Evolutionary conservation across 1,284 basidiomycete species (phyloP), one percentile per base, ranked within the genome.

Genomic region (Cryptococcus sp.): DNA sequence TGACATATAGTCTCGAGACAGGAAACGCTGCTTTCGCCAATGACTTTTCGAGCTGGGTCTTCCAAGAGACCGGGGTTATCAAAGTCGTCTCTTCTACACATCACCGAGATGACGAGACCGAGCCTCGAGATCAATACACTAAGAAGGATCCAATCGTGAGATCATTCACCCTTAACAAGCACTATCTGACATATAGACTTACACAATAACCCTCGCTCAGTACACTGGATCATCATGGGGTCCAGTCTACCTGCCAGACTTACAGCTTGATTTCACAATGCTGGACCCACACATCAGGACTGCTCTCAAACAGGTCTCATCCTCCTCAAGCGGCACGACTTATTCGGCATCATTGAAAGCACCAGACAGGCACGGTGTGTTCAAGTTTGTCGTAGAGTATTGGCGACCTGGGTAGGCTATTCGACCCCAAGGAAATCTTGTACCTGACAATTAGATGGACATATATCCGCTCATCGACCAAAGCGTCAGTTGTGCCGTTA

Each of bases 261-360:
- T 98, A 18, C 94, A 98, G 67, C 81, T 98, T 48, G 91, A 94
- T 62, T 96, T 98, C 72, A 91, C 89, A 24, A 98, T 98, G 94
- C 83, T 98, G 40, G 96, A 98, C 74, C 94, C 92, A 1, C 89
- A 93, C 72, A 77, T 94, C 55, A 87, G 91, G 28, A 88, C 85
- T 9, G 75, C 83, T 3, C 79, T 96, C 7, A 76, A 71, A 10
- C 79, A 85, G 10, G 80, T 62, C 39, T 37, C 43, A 7, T 37
- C 57, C 28, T 46, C 58, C n/a, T 45, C 22, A 1, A 40, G 46
- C 18, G 55, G 52, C 1, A 65, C 71, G 25, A 81, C 81, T 57
- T 97, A 92, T 77, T 79, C 81, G 10, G 81, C 85, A 3, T 82
- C 81, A 2, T 93, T 98, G 82, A 83, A 83, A 40, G 85, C 86